Evolutionary conservation across 306 rosid species (phyloP).

Genomic region (Coriaria nepalensis): DNA sequence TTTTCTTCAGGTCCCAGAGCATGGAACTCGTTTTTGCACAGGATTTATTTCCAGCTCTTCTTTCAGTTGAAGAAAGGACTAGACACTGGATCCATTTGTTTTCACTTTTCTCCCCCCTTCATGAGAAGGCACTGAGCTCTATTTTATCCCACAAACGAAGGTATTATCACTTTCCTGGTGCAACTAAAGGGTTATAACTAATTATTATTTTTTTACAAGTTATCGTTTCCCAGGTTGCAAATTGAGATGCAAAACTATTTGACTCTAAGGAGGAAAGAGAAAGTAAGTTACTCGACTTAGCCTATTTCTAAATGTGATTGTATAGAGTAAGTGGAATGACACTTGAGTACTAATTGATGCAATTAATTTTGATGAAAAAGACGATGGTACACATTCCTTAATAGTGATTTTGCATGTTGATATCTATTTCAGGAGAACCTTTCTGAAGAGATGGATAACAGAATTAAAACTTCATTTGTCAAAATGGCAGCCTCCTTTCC

Average conservation of each 20-base stretch:
- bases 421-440: constrained; percentile 43
- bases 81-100: constrained; percentile 79
- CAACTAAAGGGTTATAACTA: background rate
- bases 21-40: constrained; percentile 67
- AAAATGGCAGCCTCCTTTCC: constrained; percentile 62
- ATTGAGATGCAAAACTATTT: constrained; percentile 59
- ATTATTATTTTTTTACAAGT: constrained; percentile 3
- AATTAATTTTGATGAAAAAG: too few species aligned
- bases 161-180: constrained; percentile 25
- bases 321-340: too few species aligned
- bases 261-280: constrained; percentile 36
- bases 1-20: constrained; percentile 50
- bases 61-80: constrained; percentile 58
- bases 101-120: constrained; percentile 57
- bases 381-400: too few species aligned
- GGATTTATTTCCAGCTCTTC: constrained; percentile 53
- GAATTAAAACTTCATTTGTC: constrained; percentile 29
- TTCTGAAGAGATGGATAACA: constrained; percentile 49
- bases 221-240: constrained; percentile 73
- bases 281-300: constrained; percentile 38
- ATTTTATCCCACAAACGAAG: constrained; percentile 75
- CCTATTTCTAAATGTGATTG: constrained; percentile 8
- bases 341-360: too few species aligned
- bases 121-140: constrained; percentile 43
- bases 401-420: constrained; percentile 8